Evolutionary conservation across 768 basidiomycete species (phyloP).

Genomic region (Nidula microcarpa): DNA sequence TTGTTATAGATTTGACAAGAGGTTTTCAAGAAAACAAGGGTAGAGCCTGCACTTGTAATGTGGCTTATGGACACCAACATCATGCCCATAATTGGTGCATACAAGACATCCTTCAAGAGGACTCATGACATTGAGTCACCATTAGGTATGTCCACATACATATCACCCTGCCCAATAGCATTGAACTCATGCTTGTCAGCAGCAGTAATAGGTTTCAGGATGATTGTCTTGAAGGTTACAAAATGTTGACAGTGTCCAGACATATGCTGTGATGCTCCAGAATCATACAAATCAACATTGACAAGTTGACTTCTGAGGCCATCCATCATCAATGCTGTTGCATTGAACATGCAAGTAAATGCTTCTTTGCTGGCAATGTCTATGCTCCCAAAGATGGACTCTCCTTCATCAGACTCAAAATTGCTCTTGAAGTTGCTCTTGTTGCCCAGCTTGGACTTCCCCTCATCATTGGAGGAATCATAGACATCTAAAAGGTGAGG

Average conservation of each 20-base stretch:
- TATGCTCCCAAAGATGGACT: neutral
- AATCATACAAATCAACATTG: slow-evolving; percentile 16
- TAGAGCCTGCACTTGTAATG: slow-evolving; percentile 24
- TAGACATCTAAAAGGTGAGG: too few species aligned
- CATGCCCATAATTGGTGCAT: slow-evolving; percentile 31
- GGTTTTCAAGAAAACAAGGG: slow-evolving; percentile 18
- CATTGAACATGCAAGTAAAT: neutral
- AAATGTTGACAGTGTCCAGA: slow-evolving; percentile 21
- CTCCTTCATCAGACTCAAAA: neutral
- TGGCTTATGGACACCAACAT: slow-evolving; percentile 30
- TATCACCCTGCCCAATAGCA: slow-evolving; percentile 21
- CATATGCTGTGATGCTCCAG: slow-evolving; percentile 21
- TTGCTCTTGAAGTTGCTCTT: too few species aligned
- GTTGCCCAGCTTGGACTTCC: too few species aligned
- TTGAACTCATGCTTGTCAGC: slow-evolving; percentile 26
- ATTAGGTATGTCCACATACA: slow-evolving; percentile 27
- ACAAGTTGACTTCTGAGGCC: neutral
- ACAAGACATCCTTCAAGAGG: slow-evolving; percentile 27
- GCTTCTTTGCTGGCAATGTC: neutral
- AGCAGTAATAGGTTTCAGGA: slow-evolving; percentile 16
- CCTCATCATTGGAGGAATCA: too few species aligned
- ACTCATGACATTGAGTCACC: slow-evolving; percentile 16
- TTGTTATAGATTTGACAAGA: slow-evolving; percentile 17
- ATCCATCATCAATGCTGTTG: neutral
- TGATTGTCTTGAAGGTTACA: slow-evolving; percentile 13